phyloP scores from a whole-genome alignment of 768 basidiomycete genomes.

The Auricularia sp. region DNA sequence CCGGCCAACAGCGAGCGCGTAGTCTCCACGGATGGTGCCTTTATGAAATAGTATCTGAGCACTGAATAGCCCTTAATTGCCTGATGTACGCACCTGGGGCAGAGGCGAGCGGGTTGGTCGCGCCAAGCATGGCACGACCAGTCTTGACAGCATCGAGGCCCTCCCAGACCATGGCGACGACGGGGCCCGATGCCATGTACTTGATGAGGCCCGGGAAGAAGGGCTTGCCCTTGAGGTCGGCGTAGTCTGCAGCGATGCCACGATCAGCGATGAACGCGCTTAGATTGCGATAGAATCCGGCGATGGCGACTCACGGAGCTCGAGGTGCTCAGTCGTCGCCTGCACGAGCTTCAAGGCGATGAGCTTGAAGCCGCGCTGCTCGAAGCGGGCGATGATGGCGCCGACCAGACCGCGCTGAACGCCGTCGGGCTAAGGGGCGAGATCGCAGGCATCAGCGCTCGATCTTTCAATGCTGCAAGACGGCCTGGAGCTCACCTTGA shows the following conservation, averaged over 20 bases:
- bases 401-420: constrained; percentile 94
- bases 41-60: neutral
- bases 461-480: neutral
- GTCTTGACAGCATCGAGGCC: constrained; percentile 92
- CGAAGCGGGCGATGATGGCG: constrained; percentile 92
- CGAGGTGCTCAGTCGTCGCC: constrained; percentile 73
- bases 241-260: constrained; percentile 59
- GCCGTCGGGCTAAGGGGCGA: constrained; percentile 74
- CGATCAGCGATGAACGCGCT: neutral
- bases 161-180: constrained; percentile 93
- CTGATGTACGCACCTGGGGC: constrained; percentile 20
- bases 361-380: constrained; percentile 97
- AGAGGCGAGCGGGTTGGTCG: constrained; percentile 92
- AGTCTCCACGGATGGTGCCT: constrained; percentile 97
- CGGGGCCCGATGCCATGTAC: constrained; percentile 94
- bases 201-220: constrained; percentile 97
- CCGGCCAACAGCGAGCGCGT: constrained; percentile 84
- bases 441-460: constrained; percentile 2
- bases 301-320: constrained; percentile 52
- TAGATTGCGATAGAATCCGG: neutral
- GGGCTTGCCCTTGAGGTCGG: constrained; percentile 82
- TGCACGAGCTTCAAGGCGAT: constrained; percentile 86
- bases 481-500: constrained; percentile 57
- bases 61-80: neutral
- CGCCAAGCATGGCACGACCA: constrained; percentile 90